Evolutionary conservation across 2,329 filamentous ascomycete genomes (phyloP).

Genomic region (Colletotrichum orchidophilum): DNA sequence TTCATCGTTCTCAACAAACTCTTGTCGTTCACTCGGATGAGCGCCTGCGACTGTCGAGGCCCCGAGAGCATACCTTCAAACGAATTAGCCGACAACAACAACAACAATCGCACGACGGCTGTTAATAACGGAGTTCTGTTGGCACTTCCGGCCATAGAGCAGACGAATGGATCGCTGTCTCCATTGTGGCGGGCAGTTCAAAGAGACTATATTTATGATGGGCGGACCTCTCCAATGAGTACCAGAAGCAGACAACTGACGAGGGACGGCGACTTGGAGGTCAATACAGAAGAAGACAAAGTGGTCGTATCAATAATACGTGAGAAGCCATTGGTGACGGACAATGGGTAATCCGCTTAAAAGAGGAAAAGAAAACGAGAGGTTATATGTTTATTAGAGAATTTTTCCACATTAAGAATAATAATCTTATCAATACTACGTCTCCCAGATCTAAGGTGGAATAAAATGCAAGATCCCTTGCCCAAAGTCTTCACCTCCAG

Average conservation of each 20-base stretch:
- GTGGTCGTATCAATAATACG: not conserved
- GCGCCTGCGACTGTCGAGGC: constrained; percentile 23
- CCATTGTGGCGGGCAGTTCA: not conserved
- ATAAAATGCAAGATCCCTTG: no score
- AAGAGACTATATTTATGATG: constrained; percentile 5
- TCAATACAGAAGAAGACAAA: not conserved
- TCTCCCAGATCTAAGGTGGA: no score
- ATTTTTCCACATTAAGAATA: no score
- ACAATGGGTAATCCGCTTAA: not conserved
- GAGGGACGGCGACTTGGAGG: not conserved
- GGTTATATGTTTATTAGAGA: no score
- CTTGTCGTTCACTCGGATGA: constrained; percentile 24
- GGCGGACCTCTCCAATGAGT: not conserved
- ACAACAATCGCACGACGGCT: not conserved
- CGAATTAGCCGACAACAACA: constrained; percentile 9
- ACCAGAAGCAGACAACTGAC: not conserved
- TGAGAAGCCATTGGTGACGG: not conserved
- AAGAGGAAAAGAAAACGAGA: not conserved
- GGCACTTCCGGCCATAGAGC: constrained; percentile 14
- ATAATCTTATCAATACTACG: no score
- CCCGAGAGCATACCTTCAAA: constrained; percentile 13
- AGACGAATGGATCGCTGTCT: constrained; percentile 17
- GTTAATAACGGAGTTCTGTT: not conserved
- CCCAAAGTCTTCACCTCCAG: no score
- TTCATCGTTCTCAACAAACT: constrained; percentile 47